Evolutionary conservation across 73 alveolate genomes (phyloP), one percentile per base, ranked within the genome.

Genomic region (Tetrahymena thermophila): DNA sequence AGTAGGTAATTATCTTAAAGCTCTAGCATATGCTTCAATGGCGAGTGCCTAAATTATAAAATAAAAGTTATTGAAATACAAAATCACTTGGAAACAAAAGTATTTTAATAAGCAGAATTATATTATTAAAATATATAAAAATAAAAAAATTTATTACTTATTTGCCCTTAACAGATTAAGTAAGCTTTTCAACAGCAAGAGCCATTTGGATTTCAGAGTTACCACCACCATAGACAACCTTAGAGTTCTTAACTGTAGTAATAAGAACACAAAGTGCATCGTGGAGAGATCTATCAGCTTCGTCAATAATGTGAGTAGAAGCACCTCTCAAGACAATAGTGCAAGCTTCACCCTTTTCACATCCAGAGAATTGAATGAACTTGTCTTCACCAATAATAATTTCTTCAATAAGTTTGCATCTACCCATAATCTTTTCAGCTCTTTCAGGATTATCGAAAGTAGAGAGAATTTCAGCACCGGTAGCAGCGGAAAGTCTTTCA

Each of bases 301-400:
- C 99, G 95, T 99, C 99, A 38, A 99, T 95, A 58, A 99, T 96
- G 96, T 99, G 99, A 19, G 99, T 96, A 58, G 99, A 98, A 28
- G 99, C 97, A 71, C 99, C 99, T 96, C 99, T 98, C 93, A 96
- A 97, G 43, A 99, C 99, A 57, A 99, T 99, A 56, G 99, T 94
- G 97, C 99, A 98, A 34, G 99, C 99, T 94, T 98, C 99, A 38
- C 99, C 98, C 93, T 98, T 98, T 71, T 95, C 95, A 96, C 99
- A 98, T 94, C 99, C 99, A n/a, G 99, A 96, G 97, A 99, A 99
- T 97, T 98, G 97, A 97, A 99, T 98, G 89, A 99, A 99, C 96
- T 98, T 99, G 97, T 99, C 99, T 98, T 99, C 99, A 21, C 99
- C 99, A 71, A 99, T 99, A 99, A 99, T 99, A 93, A 99, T 97